These are phyloP conservation scores for Exserohilum rostratum DNA, from an alignment of 2,329 filamentous ascomycete species.

Conservation along the genomic window DNA sequence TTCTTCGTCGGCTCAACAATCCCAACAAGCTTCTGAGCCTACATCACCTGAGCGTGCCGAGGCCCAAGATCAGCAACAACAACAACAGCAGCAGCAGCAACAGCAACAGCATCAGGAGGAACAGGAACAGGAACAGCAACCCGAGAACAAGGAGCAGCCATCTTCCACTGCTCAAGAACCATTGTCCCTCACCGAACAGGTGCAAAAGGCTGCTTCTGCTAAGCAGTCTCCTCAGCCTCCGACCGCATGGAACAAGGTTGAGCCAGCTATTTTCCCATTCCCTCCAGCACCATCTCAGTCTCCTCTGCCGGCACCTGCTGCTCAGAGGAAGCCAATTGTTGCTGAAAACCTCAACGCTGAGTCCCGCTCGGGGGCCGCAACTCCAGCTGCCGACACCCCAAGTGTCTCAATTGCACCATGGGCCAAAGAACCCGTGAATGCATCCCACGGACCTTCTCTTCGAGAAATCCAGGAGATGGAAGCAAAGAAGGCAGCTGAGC, in stretches of 20 bases:
- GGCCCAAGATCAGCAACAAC: conserved; percentile 24
- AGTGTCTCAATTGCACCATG: conserved; percentile 85
- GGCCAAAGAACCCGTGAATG: conserved; percentile 80
- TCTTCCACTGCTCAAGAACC: conserved; percentile 53
- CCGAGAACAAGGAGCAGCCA: conserved; percentile 10
- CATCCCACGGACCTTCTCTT: conserved; percentile 83
- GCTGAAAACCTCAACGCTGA: conserved; percentile 73
- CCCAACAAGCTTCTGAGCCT: conserved; percentile 27
- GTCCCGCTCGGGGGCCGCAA: conserved; percentile 76
- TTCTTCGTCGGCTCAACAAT: conserved; percentile 26
- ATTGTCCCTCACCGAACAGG: conserved; percentile 80
- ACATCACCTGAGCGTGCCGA: conserved; percentile 26
- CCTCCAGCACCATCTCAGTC: conserved; percentile 77
- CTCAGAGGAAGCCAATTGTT: conserved; percentile 84
- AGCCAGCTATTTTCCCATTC: conserved; percentile 78
- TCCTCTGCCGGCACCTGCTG: conserved; percentile 84
- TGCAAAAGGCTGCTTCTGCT: conserved; percentile 73
- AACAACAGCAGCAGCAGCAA: conserved; percentile 25
- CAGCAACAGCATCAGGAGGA: conserved; percentile 21
- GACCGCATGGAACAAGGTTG: conserved; percentile 65
- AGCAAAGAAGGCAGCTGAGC: conserved; percentile 88
- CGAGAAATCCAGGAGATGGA: conserved; percentile 98
- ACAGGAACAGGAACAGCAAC: conserved; percentile 21
- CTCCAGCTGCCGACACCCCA: conserved; percentile 69
- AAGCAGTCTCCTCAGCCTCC: conserved; percentile 63